phyloP scores from a whole-genome alignment of 179 eudicot species.

The Patellifolia procumbens region DNA sequence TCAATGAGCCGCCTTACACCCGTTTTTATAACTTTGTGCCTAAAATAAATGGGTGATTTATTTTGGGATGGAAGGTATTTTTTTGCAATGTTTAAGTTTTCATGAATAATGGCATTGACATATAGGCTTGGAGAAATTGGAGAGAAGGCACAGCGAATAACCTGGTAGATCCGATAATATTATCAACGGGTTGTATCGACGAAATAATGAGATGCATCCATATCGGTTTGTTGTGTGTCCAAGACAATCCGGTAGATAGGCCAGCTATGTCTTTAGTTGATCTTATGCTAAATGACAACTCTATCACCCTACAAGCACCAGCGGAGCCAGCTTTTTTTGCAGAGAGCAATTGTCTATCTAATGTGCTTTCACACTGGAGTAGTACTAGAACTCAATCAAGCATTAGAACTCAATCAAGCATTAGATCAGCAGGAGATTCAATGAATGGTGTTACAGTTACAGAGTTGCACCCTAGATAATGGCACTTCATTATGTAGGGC shows the following conservation, averaged over 20 bases:
- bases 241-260: background rate
- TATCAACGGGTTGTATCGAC: background rate
- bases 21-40: too few species aligned
- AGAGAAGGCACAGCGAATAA: background rate
- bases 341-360: background rate
- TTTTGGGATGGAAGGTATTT: too few species aligned
- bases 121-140: conserved; percentile 17
- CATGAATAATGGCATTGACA: background rate
- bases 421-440: background rate
- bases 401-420: background rate
- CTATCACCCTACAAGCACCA: conserved; percentile 3
- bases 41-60: too few species aligned
- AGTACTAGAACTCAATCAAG: background rate
- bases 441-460: conserved; percentile 4
- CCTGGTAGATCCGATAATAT: conserved; percentile 6
- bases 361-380: background rate
- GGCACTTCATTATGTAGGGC: too few species aligned
- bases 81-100: background rate
- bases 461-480: conserved; percentile 7
- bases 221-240: conserved; percentile 20
- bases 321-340: conserved; percentile 10
- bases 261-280: conserved; percentile 3
- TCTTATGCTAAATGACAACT: background rate
- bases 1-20: too few species aligned
- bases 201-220: conserved; percentile 16